Evolutionary conservation across 2,329 filamentous ascomycete species (phyloP), one percentile per base, ranked within the genome.

Genomic region (Sporothrix schenckii): DNA sequence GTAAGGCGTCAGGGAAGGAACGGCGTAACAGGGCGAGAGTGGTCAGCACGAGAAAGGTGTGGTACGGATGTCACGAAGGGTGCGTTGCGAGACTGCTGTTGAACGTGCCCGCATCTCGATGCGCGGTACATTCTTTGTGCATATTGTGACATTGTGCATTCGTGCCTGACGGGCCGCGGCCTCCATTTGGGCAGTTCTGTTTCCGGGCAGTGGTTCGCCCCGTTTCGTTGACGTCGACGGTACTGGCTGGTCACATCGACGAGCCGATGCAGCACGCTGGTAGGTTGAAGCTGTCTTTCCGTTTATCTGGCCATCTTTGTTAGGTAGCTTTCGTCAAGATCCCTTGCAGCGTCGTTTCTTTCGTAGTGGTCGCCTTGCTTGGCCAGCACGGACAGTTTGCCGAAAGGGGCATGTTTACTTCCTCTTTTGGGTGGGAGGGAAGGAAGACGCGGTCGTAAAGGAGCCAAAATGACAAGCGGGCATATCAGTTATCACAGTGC

Each of bases 151-250:
- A 34, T 30, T n/a, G 60, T 61, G 61, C 61, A 69, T 69, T 69
- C 27, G 67, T 69, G 67, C 70, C 70, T 69, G 60, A 71, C 67
- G 65, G 53, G 54, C 34, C 52, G 16, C 52, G 44, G 34, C 47
- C 58, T 24, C 39, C 21, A 30, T 56, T 41, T 70, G 63, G 63
- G 13, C 47, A 66, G 52, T 30, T 19, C 47, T 44, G 41, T 41
- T 56, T 24, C 27, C 24, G 3, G 21, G 19, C 56, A 41, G 16
- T 39, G 61, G 44, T 24, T 66, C 61, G 61, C 61, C 61, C 61
- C 47, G 50, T 68, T 54, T 34, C 24, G 50, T 11, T 27, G 65
- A 54, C 19, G 49, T 27, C 27, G 13, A 30, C 16, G 53, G 19
- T 39, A 16, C 49, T 6, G 58, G 49, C 52, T 53, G 19, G 52